Conservation (phyloP, 1,284 basidiomycete species). For the Inonotus obliquus region DNA sequence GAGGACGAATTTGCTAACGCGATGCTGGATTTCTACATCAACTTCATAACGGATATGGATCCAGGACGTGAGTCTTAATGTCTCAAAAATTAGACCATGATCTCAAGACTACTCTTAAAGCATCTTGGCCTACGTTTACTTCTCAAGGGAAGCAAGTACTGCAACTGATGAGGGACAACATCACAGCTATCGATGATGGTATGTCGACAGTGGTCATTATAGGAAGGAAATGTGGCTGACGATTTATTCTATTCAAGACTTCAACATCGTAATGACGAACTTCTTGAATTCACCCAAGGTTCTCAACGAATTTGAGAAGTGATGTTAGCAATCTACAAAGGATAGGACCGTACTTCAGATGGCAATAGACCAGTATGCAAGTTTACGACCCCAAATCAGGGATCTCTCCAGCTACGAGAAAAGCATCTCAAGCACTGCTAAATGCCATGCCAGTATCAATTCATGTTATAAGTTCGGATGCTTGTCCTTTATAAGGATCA, state of each 20-base stretch:
- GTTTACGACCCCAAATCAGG: no score
- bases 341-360: no score
- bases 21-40: slow-evolving; percentile 48
- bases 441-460: no score
- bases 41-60: slow-evolving; percentile 47
- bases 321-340: neutral
- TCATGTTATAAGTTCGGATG: no score
- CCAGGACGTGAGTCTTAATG: slow-evolving; percentile 40
- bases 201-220: slow-evolving; percentile 14
- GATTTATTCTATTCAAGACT: slow-evolving; percentile 30
- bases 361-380: no score
- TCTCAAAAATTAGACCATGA: neutral
- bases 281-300: slow-evolving; percentile 40
- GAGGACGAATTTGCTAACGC: slow-evolving; percentile 43
- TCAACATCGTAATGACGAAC: slow-evolving; percentile 35
- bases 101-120: slow-evolving; percentile 25
- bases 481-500: no score
- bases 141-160: slow-evolving; percentile 33
- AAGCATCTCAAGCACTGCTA: no score
- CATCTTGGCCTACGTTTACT: slow-evolving; percentile 43
- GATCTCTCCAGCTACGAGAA: no score
- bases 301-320: slow-evolving; percentile 45
- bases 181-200: slow-evolving; percentile 49
- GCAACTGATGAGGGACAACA: slow-evolving; percentile 45
- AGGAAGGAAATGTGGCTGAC: neutral